phyloP scores from a whole-genome alignment of 2,329 filamentous ascomycete species.

The Mycocentrospora acerina region DNA sequence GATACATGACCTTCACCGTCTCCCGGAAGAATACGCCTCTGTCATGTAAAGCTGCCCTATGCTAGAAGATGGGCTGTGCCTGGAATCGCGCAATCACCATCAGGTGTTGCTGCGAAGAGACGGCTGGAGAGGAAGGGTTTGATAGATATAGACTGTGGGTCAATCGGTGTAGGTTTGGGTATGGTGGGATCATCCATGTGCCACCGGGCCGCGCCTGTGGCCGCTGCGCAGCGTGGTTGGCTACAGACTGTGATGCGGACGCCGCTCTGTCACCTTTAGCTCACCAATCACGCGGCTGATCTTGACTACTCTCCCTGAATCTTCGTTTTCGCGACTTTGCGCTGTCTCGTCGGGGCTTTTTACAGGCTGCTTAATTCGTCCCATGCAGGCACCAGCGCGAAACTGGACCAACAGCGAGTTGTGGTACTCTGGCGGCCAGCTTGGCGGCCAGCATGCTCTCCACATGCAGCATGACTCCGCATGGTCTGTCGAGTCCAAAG shows the following conservation, averaged over 20 bases:
- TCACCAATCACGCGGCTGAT: slow-evolving; percentile 17
- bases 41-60: slow-evolving; percentile 10
- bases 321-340: slow-evolving; percentile 25
- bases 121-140: slow-evolving; percentile 4
- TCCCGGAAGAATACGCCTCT: neutral
- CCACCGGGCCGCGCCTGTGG: too few relatives aligned
- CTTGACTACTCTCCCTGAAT: slow-evolving; percentile 14
- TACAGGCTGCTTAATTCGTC: slow-evolving; percentile 29
- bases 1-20: slow-evolving; percentile 1
- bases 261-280: slow-evolving; percentile 17
- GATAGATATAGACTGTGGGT: slow-evolving; percentile 10
- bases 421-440: slow-evolving; percentile 28
- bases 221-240: neutral
- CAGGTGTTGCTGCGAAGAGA: slow-evolving; percentile 11
- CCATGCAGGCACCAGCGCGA: slow-evolving; percentile 42
- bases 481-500: slow-evolving; percentile 31
- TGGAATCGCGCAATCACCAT: slow-evolving; percentile 19
- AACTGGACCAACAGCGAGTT: slow-evolving; percentile 33
- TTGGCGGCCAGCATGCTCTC: slow-evolving; percentile 30
- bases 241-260: slow-evolving; percentile 25
- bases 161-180: slow-evolving; percentile 8
- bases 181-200: slow-evolving; percentile 1
- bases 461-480: slow-evolving; percentile 23
- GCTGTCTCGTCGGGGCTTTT: slow-evolving; percentile 21
- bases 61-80: slow-evolving; percentile 4